These are phyloP conservation scores for Trichophyton schoenleinii DNA, from an alignment of 2,329 filamentous ascomycete genomes.

Conservation along the genomic window DNA sequence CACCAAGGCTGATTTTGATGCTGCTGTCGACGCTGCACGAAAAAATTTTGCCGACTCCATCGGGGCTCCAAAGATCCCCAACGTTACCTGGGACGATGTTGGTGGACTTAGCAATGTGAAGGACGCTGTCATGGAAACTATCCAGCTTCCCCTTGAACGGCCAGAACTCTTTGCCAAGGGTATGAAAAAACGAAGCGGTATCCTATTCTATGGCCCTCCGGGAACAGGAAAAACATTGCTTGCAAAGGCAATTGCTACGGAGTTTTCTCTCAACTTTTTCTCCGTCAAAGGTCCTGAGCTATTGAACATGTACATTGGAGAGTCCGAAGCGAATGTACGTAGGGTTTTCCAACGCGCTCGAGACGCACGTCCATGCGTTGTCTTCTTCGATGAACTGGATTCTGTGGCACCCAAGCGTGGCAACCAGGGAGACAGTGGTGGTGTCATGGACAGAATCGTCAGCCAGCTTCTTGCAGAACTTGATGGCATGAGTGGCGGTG, in stretches of 20 bases:
- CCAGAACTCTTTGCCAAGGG: constrained; percentile 99
- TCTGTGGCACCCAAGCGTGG: constrained; percentile 99
- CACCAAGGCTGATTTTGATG: constrained; percentile 71
- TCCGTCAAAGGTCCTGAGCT: constrained; percentile 97
- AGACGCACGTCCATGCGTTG: constrained; percentile 91
- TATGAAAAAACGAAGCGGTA: constrained; percentile 92
- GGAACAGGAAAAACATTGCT: constrained; percentile 99
- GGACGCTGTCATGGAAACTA: constrained; percentile 96
- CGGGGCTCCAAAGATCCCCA: constrained; percentile 94
- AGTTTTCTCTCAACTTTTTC: constrained; percentile 99
- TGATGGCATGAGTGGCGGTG: constrained; percentile 92
- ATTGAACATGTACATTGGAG: constrained; percentile 99
- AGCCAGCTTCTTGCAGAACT: constrained; percentile 97
- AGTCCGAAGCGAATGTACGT: constrained; percentile 98
- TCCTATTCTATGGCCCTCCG: constrained; percentile 95
- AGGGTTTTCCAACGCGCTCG: constrained; percentile 99
- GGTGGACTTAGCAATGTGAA: constrained; percentile 97
- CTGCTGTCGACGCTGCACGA: constrained; percentile 86
- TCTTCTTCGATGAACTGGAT: constrained; percentile 97
- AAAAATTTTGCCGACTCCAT: constrained; percentile 98
- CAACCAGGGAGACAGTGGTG: constrained; percentile 88
- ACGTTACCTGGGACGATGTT: constrained; percentile 99
- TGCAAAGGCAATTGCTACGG: constrained; percentile 98
- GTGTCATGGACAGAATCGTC: constrained; percentile 97
- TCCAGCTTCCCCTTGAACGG: constrained; percentile 97